phyloP scores from a whole-genome alignment of 192 early-diverging fungal genomes.

The Podochytrium sp. region DNA sequence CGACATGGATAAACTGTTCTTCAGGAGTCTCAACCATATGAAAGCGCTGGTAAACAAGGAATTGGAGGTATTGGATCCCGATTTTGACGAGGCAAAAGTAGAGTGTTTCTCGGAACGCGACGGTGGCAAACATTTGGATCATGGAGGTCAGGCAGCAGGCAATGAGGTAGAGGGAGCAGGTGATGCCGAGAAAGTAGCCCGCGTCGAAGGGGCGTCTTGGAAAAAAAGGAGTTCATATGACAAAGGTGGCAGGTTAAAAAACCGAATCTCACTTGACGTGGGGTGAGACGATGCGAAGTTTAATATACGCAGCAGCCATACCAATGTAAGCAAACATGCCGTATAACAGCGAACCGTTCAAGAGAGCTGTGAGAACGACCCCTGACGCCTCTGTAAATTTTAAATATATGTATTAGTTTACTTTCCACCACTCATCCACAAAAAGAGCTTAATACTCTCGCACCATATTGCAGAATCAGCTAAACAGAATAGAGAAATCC shows the following conservation, averaged over 20 bases:
- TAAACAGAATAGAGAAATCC: not conserved
- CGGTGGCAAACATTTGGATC: constrained; percentile 7
- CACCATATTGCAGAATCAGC: constrained; percentile 12
- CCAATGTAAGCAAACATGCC: constrained; percentile 8
- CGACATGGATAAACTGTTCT: constrained; percentile 11
- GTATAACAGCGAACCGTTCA: constrained; percentile 11
- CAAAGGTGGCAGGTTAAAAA: not conserved
- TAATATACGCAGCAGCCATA: not conserved
- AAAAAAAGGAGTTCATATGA: not conserved
- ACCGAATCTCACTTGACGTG: constrained; percentile 5
- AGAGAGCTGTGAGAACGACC: not conserved
- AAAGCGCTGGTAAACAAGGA: constrained; percentile 1
- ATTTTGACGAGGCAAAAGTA: not conserved
- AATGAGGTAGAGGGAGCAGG: not conserved
- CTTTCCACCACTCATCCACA: not conserved
- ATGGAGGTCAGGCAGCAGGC: not conserved
- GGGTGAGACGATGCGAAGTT: not conserved
- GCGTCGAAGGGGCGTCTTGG: constrained; percentile 11
- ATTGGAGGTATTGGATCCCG: not conserved
- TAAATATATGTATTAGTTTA: not conserved
- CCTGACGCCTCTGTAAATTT: not conserved
- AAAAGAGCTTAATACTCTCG: not conserved
- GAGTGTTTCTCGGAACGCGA: not conserved
- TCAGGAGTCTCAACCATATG: constrained; percentile 12
- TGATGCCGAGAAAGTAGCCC: not conserved